Base-by-base conservation (phyloP, 495 filamentous ascomycete genomes). In the Zalerion maritima region DNA sequence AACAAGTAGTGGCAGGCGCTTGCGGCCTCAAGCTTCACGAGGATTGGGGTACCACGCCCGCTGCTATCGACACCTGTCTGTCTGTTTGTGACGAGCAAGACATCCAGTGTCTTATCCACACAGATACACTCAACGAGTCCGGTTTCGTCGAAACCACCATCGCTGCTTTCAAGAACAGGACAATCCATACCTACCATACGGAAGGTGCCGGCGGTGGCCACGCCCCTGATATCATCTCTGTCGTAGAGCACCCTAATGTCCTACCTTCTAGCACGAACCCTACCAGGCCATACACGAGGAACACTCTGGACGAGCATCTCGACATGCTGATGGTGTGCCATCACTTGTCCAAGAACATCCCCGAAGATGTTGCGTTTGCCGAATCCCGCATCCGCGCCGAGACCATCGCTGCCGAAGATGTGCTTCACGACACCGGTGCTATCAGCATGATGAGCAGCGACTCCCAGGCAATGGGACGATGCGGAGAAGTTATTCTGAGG, bases 271-370 rank as follows among this genome's bases (percentile, higher is more conserved):
- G 74, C 27, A 97, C 89, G 0, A 97, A 93, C 54, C 89, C 89
- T 0, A 97, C 89, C 10, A 66, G 89, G 2, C 89, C 89, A 3
- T 96, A 76, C 58, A 97, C 89, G 6, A 52, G 59, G 22, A 97
- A 97, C 58, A 97, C 89, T 3, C 68, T 96, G 0, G 89, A 94
- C 37, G 89, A 97, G 57, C 89, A 97, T 55, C 70, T 94, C 1
- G 89, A 96, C 52, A 97, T 97, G 89, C 54, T 97, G 19, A 96
- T 96, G 89, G 82, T 92, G 15, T 97, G 89, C 68, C 89, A 97
- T 47, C 91, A 97, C 47, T 57, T 96, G 12, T 79, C 71, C 26
- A 83, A 78, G 54, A 73, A 91, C 46, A 94, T 94, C 34, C 81
- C 84, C 32, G 89, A 97, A 51, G 89, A 97, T 49, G 80, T 96